Evolutionary conservation across 169 alveolate genomes (phyloP), one percentile per base, ranked within the genome.

Genomic region (Plasmodium relictum): DNA sequence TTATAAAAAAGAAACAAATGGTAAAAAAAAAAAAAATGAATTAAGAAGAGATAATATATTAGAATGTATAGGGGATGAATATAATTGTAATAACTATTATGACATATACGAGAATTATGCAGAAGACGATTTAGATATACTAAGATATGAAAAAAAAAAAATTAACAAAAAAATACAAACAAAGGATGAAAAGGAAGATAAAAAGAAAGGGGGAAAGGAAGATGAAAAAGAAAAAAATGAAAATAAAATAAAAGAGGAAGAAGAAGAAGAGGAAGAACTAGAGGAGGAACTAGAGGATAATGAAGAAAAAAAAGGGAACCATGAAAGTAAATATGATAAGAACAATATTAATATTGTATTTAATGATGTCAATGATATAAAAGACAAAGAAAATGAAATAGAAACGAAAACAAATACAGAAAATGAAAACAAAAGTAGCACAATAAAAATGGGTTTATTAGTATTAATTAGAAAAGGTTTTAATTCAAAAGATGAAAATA

Each of bases 101-200:
- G 88, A 86, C 0, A 52, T 86, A n/a, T 44, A 86, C 50, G 92
- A 86, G 16, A 71, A 71, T 61, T 86, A 70, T 54, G 76, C 68
- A 24, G 92, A 86, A 59, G 92, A 86, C 39, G 92, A 86, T 86
- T 45, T 14, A 1, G 92, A 86, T 44, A 86, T 86, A 59, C 26
- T 72, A 65, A 86, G 70, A 24, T 86, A 86, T 72, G 92, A 86
- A 66, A 56, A 72, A 73, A 86, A 86, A 39, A 37, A 54, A 0
- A 41, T 22, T 62, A 48, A 58, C n/a, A 70, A 41, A 61, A 69
- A 56, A 31, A 22, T 76, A 16, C 61, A 76, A 37, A n/a, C 45
- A 31, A 42, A 58, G 41, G 76, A 78, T 31, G n/a, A 45, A 20
- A 14, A 44, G 3, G 61, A 61, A 74, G 22, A 56, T 22, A 61